A percentile compares a stretch with the other conserved stretches of the same genome.
These are phyloP conservation scores for Beauveria sp. DNA, from an alignment of 2,329 filamentous ascomycete species.

Conservation along the genomic window DNA sequence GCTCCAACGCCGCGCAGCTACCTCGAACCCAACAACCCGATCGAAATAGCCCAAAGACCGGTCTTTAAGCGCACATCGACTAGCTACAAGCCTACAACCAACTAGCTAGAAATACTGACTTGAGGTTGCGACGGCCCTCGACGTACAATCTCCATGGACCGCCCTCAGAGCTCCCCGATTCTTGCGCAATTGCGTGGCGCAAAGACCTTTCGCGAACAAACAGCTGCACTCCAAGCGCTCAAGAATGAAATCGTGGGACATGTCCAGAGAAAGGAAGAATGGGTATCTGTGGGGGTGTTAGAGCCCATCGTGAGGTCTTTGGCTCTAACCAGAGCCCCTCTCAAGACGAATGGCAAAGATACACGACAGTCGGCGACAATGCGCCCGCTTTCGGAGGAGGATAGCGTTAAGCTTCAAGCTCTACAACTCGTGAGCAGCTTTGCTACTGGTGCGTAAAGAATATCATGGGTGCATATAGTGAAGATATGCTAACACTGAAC, in stretches of 20 bases:
- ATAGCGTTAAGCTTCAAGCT: slow-evolving; percentile 66
- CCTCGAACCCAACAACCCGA: neutral
- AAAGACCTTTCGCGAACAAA: slow-evolving; percentile 42
- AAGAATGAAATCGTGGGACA: slow-evolving; percentile 92
- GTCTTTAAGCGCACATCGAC: neutral
- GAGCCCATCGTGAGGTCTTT: slow-evolving; percentile 46
- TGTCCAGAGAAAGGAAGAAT: slow-evolving; percentile 74
- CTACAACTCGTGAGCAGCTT: slow-evolving; percentile 79
- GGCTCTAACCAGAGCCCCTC: slow-evolving; percentile 24
- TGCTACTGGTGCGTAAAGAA: slow-evolving; percentile 58
- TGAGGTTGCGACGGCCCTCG: neutral
- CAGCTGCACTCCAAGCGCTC: slow-evolving; percentile 58
- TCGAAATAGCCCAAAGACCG: neutral
- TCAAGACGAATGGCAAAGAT: slow-evolving; percentile 33
- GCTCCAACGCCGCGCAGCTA: neutral
- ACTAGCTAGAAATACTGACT: neutral
- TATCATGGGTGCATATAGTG: neutral
- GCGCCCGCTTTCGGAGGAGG: slow-evolving; percentile 47
- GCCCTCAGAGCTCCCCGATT: slow-evolving; percentile 43
- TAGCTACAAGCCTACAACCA: neutral
- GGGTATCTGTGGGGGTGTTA: slow-evolving; percentile 63
- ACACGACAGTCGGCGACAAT: slow-evolving; percentile 25
- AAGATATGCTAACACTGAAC: neutral
- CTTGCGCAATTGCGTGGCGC: slow-evolving; percentile 50
- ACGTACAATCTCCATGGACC: slow-evolving; percentile 39